These are phyloP conservation scores for Termitomyces sp. DNA, from an alignment of 1,284 basidiomycete genomes.

Conservation along the genomic window DNA sequence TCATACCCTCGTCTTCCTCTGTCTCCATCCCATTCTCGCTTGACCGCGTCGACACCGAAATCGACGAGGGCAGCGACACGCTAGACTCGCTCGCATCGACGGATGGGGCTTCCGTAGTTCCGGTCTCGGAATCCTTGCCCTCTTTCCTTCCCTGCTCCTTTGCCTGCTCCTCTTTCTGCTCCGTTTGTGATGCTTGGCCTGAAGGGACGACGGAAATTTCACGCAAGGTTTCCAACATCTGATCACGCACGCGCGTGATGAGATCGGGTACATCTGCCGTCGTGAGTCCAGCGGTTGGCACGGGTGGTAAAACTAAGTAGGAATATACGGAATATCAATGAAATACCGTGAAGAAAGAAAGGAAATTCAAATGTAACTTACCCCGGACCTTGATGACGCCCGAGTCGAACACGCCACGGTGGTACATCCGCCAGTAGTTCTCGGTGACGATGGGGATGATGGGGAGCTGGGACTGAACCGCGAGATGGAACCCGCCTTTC, in stretches of 20 bases:
- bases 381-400: slow-evolving; percentile 82
- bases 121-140: background rate
- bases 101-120: background rate
- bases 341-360: background rate
- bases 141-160: background rate
- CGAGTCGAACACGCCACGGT: slow-evolving; percentile 69
- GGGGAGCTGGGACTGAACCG: slow-evolving; percentile 83
- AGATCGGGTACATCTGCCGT: slow-evolving; percentile 62
- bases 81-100: slow-evolving; percentile 25
- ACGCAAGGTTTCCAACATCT: slow-evolving; percentile 67
- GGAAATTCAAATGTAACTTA: slow-evolving; percentile 32
- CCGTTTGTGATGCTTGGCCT: slow-evolving; percentile 16
- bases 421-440: slow-evolving; percentile 89
- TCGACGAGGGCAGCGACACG: slow-evolving; percentile 36
- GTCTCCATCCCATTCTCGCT: slow-evolving; percentile 66
- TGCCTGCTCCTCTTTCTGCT: background rate
- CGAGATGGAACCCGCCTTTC: slow-evolving; percentile 97
- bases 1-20: slow-evolving; percentile 77
- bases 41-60: slow-evolving; percentile 22
- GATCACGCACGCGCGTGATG: slow-evolving; percentile 55
- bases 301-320: slow-evolving; percentile 67
- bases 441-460: slow-evolving; percentile 91
- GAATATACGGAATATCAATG: background rate
- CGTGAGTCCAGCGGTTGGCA: slow-evolving; percentile 67
- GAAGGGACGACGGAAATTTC: slow-evolving; percentile 55